phyloP scores from a whole-genome alignment of 352 stramenopile species.

The Globisporangium megalacanthum region DNA sequence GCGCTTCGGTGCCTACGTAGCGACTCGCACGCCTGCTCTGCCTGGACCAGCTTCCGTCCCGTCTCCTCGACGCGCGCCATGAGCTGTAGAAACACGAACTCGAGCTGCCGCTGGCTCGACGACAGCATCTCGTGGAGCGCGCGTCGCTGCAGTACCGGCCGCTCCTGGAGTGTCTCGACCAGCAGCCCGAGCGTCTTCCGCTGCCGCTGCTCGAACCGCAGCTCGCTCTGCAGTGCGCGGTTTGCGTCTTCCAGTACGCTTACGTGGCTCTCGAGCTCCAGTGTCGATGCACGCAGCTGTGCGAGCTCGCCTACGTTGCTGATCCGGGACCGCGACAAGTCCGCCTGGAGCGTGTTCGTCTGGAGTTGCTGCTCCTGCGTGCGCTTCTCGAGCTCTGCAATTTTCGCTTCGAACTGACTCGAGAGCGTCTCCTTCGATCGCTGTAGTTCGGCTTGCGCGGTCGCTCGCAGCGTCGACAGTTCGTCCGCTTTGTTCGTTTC shows the following conservation, averaged over 20 bases:
- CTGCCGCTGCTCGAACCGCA: constrained; percentile 11
- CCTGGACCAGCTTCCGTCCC: constrained; percentile 2
- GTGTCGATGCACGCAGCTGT: background rate
- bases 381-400: constrained; percentile 4
- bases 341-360: constrained; percentile 1
- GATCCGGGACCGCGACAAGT: constrained; percentile 11
- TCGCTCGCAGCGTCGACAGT: background rate
- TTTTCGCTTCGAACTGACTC: constrained; percentile 13
- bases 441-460: background rate
- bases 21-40: constrained; percentile 5
- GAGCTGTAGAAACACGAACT: constrained; percentile 22
- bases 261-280: constrained; percentile 11
- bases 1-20: background rate
- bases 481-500: background rate
- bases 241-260: constrained; percentile 11
- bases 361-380: constrained; percentile 1
- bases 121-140: constrained; percentile 38
- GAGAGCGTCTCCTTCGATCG: background rate
- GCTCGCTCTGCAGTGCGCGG: constrained; percentile 8
- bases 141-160: constrained; percentile 30
- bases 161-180: constrained; percentile 38
- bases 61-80: constrained; percentile 8
- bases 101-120: constrained; percentile 25
- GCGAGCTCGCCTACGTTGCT: constrained; percentile 14
- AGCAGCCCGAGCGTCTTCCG: constrained; percentile 19